Evolutionary conservation across 306 rosid species (phyloP), one percentile per base, ranked within the genome.

Genomic region (Vicia faba): DNA sequence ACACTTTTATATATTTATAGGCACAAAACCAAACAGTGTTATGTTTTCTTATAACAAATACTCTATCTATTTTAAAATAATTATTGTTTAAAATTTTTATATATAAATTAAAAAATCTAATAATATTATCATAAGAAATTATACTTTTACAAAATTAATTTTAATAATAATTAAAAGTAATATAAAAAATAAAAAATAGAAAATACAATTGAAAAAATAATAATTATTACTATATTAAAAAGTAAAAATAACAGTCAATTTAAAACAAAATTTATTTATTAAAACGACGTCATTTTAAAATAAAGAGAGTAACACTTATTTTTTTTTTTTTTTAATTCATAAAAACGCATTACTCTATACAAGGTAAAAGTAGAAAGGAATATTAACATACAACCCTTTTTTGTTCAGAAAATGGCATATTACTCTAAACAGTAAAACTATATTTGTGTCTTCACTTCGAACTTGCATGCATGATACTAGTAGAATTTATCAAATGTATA

Each of bases 361-460:
- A 62, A 41, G 25, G 61, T 61, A 54, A 72, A 73, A 73, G 75
- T 51, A 75, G 74, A 66, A 75, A 64, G 55, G 50, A 58, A 53
- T 44, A 16, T 53, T 6, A 70, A 65, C 68, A 8, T 71, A 59
- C 19, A 53, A 62, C 58, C 78, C 41, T 78, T 66, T 55, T 26
- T 12, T 54, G 49, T 45, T 63, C 31, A 41, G 39, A 56, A 56
- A 36, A 64, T 50, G 26, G 28, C 39, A 50, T 50, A 18, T 45
- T 64, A 53, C 77, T 51, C 71, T 46, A 46, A 50, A 40, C 8
- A 51, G 46, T 28, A 61, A 62, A 9, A 2, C 13, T 16, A 25
- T 11, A 13, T 62, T 15, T 72, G 57, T 13, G 53, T 40, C 51
- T 51, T 23, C 20, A 11, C n/a, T 66, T 7, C 5, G 43, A 44